These are phyloP conservation scores for Phytophthora constricta DNA, from an alignment of 352 stramenopile genomes.

Conservation along the genomic window DNA sequence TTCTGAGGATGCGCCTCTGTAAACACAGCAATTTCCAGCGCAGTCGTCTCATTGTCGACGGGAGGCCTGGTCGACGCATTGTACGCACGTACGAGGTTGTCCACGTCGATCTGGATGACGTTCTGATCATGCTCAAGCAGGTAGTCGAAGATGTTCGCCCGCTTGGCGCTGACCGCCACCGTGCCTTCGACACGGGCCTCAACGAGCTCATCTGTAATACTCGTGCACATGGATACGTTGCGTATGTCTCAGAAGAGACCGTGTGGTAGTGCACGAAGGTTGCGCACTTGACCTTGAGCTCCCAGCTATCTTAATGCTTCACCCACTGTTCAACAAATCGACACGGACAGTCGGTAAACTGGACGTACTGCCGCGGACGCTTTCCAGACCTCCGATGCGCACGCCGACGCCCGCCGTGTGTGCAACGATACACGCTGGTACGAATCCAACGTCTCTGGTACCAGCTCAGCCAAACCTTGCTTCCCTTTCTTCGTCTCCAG, in stretches of 20 bases:
- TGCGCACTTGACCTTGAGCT: conserved; percentile 14
- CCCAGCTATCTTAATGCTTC: not conserved
- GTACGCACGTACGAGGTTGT: conserved; percentile 1
- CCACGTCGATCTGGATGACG: conserved; percentile 24
- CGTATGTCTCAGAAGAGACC: not conserved
- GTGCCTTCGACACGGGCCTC: conserved; percentile 12
- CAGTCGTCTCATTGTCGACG: conserved; percentile 18
- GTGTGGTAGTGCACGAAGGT: conserved; percentile 16
- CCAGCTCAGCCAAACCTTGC: too few relatives aligned
- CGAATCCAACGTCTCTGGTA: too few relatives aligned
- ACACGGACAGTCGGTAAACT: conserved; percentile 14
- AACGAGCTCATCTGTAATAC: not conserved
- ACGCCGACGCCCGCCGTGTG: too few relatives aligned
- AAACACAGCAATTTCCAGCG: conserved; percentile 1
- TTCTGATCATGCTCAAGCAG: conserved; percentile 27
- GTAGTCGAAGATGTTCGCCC: conserved; percentile 19
- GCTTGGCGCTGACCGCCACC: conserved; percentile 11
- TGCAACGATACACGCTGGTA: too few relatives aligned
- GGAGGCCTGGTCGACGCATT: not conserved
- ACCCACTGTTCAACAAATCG: conserved; percentile 14
- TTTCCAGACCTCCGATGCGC: too few relatives aligned
- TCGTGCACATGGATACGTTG: not conserved
- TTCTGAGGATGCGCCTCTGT: not conserved
- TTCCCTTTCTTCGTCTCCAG: too few relatives aligned
- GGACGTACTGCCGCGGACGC: conserved; percentile 12